Evolutionary conservation across 176 grass and related monocot species (phyloP).

Genomic region (Oryza australiensis): DNA sequence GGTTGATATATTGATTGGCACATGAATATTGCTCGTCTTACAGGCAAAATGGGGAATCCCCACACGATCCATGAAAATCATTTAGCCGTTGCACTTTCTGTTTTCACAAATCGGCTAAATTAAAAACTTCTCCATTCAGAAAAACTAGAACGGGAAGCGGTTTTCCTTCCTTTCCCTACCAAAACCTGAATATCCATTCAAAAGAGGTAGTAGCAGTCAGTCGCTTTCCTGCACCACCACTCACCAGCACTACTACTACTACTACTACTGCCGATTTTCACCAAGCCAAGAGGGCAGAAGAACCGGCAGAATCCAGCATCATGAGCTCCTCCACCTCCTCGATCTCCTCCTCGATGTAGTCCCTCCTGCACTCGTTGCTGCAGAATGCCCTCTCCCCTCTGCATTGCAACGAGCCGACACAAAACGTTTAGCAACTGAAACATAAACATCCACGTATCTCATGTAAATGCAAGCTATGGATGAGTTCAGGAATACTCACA

Average conservation of each 20-base stretch:
- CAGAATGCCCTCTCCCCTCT: conserved; percentile 92
- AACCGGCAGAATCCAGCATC: conserved; percentile 30
- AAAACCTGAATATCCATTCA: neutral
- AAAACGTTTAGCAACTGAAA: conserved; percentile 25
- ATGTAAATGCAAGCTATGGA: neutral
- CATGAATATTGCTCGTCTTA: conserved; percentile 16
- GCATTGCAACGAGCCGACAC: conserved; percentile 1
- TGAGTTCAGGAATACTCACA: conserved; percentile 44
- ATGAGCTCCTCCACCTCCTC: conserved; percentile 36
- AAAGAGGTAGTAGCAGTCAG: neutral
- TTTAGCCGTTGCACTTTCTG: conserved; percentile 13
- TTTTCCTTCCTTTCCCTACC: neutral
- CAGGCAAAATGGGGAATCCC: conserved; percentile 25
- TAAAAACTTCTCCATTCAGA: conserved; percentile 39
- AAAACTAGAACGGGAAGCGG: conserved; percentile 48
- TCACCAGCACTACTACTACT: neutral
- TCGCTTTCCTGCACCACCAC: neutral
- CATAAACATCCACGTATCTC: neutral
- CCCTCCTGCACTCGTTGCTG: conserved; percentile 74
- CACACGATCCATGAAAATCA: conserved; percentile 40
- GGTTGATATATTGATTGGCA: conserved; percentile 38
- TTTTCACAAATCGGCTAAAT: conserved; percentile 1
- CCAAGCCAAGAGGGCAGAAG: neutral
- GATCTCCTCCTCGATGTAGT: conserved; percentile 62
- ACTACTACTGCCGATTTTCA: conserved; percentile 23